Evolutionary conservation across 441 rosid genomes (phyloP), one percentile per base, ranked within the genome.

Genomic region (Pelargonium exstipulatum): DNA sequence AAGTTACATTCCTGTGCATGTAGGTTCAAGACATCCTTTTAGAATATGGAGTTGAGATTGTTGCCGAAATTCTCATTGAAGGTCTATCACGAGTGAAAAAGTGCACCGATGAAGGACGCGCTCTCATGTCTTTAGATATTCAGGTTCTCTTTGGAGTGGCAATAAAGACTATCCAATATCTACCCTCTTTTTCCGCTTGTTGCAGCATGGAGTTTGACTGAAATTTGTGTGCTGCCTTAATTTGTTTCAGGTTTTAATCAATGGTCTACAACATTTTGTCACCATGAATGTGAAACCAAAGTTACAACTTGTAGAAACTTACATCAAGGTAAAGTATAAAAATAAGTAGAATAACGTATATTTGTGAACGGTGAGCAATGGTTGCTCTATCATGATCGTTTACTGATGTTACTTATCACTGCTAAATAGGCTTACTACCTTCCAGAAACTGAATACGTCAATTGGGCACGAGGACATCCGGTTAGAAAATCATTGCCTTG

Each of bases 391-490:
- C 42, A 17, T 66, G 51, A 17, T 40, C 6, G 51, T 66, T 61
- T 71, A 74, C 49, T 12, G 18, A 53, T 4, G 1, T 32, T 17
- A 55, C 32, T 63, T 64, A 77, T n/a, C 20, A 66, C 66, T 42
- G 67, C 2, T 53, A 45, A 66, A 70, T 88, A 95, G 99, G 98
- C 92, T 46, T 92, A 87, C 83, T 92, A 95, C 81, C 90, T 95
- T 20, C 98, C 99, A 0, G 97, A 92, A 78, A 92, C 98, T 0
- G 99, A 95, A 78, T 92, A 79, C 66, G 93, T 90, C 14, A 95
- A 92, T 73, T 92, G 97, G 98, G 92, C 97, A 26, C 91, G 92
- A n/a, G 86, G 83, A 81, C 99, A 89, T 66, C 96, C 97, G 60
- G 99, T 95, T 83, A 86, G 88, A 51, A 69, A 22, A 60, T 53